Percentiles rank a stretch among this genome's conserved stretches.
These are phyloP conservation scores for Calonectria fujianensis DNA, from an alignment of 2,329 filamentous ascomycete species.

Conservation along the genomic window DNA sequence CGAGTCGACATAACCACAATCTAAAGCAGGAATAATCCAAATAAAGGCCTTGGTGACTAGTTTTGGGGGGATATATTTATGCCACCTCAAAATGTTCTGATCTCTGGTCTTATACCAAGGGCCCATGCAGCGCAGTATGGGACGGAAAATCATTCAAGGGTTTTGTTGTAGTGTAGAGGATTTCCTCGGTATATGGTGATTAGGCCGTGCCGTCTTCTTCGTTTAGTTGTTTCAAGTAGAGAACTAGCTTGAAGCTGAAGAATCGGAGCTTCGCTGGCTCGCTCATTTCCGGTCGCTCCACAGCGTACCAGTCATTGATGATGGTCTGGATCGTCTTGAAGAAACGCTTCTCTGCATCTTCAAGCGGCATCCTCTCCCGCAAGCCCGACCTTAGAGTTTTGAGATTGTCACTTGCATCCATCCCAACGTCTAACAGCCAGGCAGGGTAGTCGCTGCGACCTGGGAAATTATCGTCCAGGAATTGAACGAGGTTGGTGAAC, in stretches of 20 bases:
- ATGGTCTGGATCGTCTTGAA: slow-evolving; percentile 3
- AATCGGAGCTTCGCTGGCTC: slow-evolving; percentile 23
- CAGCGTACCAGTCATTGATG: slow-evolving; percentile 13
- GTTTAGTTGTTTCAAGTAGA: neutral
- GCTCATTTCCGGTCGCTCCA: neutral
- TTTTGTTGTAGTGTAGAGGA: too few relatives aligned
- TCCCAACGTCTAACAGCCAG: slow-evolving; percentile 9
- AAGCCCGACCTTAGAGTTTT: neutral
- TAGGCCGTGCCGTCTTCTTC: neutral
- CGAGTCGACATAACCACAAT: too few relatives aligned
- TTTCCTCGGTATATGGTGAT: too few relatives aligned
- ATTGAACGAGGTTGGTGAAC: neutral
- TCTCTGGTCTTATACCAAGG: too few relatives aligned
- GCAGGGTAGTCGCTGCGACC: neutral
- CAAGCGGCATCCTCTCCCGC: neutral
- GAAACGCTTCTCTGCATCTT: neutral
- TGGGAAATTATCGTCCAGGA: slow-evolving; percentile 21
- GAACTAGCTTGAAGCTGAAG: slow-evolving; percentile 14
- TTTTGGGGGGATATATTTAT: too few relatives aligned
- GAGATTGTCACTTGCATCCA: neutral
- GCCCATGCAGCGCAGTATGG: too few relatives aligned
- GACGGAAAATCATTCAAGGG: too few relatives aligned
- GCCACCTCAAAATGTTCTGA: too few relatives aligned
- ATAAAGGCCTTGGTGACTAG: too few relatives aligned
- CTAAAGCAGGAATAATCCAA: too few relatives aligned